Conservation (phyloP, 2,329 filamentous ascomycete genomes). For the Aspergillus flavus region DNA sequence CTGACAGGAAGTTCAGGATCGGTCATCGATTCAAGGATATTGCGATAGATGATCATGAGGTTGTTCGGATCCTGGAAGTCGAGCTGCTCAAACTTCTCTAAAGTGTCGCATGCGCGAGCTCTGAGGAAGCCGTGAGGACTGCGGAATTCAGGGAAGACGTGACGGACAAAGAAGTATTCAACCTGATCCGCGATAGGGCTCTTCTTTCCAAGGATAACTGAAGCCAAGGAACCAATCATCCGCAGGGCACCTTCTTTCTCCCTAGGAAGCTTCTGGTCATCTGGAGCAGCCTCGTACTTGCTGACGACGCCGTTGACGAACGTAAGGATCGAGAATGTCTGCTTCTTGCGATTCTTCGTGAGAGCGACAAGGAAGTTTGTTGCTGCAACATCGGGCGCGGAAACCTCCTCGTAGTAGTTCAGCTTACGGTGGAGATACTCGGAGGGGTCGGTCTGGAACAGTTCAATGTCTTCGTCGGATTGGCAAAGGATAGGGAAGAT, state of each 20-base stretch:
- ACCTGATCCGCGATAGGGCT: conserved; percentile 97
- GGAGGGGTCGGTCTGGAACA: conserved; percentile 91
- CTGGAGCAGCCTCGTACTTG: conserved; percentile 81
- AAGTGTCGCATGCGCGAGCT: conserved; percentile 91
- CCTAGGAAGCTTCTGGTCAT: conserved; percentile 87
- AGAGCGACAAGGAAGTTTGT: conserved; percentile 95
- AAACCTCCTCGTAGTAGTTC: conserved; percentile 97
- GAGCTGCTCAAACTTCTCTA: conserved; percentile 96
- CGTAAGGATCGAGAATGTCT: conserved; percentile 90
- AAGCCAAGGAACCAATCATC: conserved; percentile 94
- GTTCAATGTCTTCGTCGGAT: conserved; percentile 85
- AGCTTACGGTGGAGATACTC: conserved; percentile 97
- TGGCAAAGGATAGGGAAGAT: conserved; percentile 95
- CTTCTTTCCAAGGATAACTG: conserved; percentile 96
- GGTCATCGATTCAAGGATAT: conserved; percentile 96
- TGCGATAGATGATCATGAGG: conserved; percentile 91
- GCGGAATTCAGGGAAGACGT: conserved; percentile 97
- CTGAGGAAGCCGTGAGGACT: conserved; percentile 90
- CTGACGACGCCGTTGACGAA: conserved; percentile 96
- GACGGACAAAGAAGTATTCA: conserved; percentile 96
- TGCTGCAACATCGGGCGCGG: conserved; percentile 89
- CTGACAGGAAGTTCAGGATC: conserved; percentile 90
- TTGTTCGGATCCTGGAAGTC: conserved; percentile 97
- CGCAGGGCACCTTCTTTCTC: conserved; percentile 95
- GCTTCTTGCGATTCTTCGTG: conserved; percentile 91